These are phyloP conservation scores for Stylonectria norvegica DNA, from an alignment of 2,329 filamentous ascomycete genomes.

Conservation along the genomic window DNA sequence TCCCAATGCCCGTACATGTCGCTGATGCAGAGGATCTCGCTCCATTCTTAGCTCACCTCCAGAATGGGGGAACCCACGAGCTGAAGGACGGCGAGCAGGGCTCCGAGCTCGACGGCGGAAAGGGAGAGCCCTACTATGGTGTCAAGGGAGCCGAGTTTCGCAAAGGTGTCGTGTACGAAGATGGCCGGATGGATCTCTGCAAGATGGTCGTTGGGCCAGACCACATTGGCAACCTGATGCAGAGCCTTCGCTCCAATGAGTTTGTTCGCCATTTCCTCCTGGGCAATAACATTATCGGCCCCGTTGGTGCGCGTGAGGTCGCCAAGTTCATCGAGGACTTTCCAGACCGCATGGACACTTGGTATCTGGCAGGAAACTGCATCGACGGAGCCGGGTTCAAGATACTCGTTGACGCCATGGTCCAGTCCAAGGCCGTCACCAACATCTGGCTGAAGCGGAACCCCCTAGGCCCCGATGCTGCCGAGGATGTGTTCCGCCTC, in stretches of 20 bases:
- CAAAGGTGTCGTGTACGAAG: conserved; percentile 45
- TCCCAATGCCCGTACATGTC: conserved; percentile 35
- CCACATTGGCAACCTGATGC: conserved; percentile 48
- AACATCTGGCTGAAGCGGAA: conserved; percentile 55
- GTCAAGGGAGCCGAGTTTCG: conserved; percentile 35
- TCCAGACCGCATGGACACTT: conserved; percentile 49
- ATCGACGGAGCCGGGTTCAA: conserved; percentile 43
- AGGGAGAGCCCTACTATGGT: conserved; percentile 36
- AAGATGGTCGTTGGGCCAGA: conserved; percentile 53
- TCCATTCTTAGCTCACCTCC: conserved; percentile 34
- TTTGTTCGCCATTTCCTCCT: conserved; percentile 51
- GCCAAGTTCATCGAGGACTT: conserved; percentile 43
- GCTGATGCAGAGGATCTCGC: conserved; percentile 30
- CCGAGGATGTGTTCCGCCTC: conserved; percentile 41
- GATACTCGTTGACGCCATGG: conserved; percentile 43
- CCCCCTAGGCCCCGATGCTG: conserved; percentile 41
- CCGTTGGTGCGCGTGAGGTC: conserved; percentile 44
- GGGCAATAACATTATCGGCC: conserved; percentile 54
- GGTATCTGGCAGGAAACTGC: conserved; percentile 55
- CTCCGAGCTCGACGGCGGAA: conserved; percentile 31
- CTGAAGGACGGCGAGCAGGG: conserved; percentile 23
- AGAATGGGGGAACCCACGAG: conserved; percentile 29
- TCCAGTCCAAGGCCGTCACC: conserved; percentile 41
- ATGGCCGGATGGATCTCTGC: conserved; percentile 52
- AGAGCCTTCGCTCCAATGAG: conserved; percentile 43